A percentile compares a stretch with the other conserved stretches of the same genome.
phyloP scores from a whole-genome alignment of 1,284 basidiomycete genomes.

The Phlebopus sp. region DNA sequence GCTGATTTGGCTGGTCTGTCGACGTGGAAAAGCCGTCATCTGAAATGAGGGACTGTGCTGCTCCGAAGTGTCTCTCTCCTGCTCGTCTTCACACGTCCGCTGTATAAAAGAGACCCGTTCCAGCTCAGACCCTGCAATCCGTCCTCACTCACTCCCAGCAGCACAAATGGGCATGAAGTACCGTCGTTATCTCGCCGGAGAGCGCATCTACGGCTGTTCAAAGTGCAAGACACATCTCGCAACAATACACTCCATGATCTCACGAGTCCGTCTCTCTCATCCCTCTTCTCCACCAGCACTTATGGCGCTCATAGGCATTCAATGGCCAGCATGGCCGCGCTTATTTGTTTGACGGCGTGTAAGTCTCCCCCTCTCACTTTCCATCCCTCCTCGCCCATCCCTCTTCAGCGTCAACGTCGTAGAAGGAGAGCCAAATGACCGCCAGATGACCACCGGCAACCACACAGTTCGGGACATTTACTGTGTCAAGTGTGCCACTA shows the following conservation, averaged over 20 bases:
- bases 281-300: constrained; percentile 11
- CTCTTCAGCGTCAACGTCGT: constrained; percentile 80
- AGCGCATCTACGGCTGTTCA: constrained; percentile 88
- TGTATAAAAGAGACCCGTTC: constrained; percentile 27
- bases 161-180: constrained; percentile 81
- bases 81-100: constrained; percentile 29
- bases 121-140: background rate
- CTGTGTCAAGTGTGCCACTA: constrained; percentile 84
- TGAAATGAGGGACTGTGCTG: constrained; percentile 19
- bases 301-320: constrained; percentile 61
- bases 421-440: constrained; percentile 85
- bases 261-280: constrained; percentile 60
- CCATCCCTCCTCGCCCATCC: constrained; percentile 12
- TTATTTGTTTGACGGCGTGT: constrained; percentile 92
- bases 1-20: background rate
- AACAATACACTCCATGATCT: constrained; percentile 89
- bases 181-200: constrained; percentile 84
- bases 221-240: constrained; percentile 93
- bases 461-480: constrained; percentile 95
- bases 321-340: constrained; percentile 94
- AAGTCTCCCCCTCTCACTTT: constrained; percentile 36
- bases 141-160: constrained; percentile 1
- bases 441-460: constrained; percentile 95
- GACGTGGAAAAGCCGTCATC: constrained; percentile 27
- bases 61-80: constrained; percentile 12